Evolutionary conservation across 257 asterid species (phyloP).

Genomic region (Nicotiana sylvestris): DNA sequence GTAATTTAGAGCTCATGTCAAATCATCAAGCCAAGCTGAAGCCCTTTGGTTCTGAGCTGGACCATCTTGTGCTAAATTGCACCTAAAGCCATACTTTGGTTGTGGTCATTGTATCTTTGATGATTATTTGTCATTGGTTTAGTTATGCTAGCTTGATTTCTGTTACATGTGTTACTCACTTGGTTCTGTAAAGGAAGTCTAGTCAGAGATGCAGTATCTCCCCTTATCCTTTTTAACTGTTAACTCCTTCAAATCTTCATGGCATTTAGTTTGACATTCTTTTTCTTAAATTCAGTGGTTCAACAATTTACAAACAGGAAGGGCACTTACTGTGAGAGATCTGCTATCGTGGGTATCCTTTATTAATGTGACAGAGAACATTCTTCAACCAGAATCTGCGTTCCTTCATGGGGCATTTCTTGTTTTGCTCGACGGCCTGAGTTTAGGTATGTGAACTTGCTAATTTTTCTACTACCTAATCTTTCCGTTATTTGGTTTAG

Average conservation of each 20-base stretch:
- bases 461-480: neutral
- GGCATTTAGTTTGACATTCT: conserved; percentile 9
- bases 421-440: conserved; percentile 78
- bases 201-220: neutral
- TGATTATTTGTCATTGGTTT: neutral
- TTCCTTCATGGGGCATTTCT: conserved; percentile 83
- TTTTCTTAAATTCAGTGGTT: conserved; percentile 78
- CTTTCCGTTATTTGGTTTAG: neutral
- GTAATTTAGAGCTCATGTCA: neutral
- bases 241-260: neutral
- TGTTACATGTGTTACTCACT: neutral
- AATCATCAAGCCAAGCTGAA: neutral
- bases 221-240: neutral
- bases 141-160: neutral
- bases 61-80: neutral
- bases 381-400: conserved; percentile 61
- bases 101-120: conserved; percentile 1
- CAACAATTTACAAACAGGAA: conserved; percentile 70
- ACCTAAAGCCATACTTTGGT: neutral
- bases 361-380: conserved; percentile 50
- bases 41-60: neutral
- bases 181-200: neutral
- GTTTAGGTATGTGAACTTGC: conserved; percentile 48
- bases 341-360: conserved; percentile 91
- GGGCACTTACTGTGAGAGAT: conserved; percentile 83